Percentiles rank a stretch among this genome's conserved stretches.
These are phyloP conservation scores for Blastomyces emzantsi DNA, from an alignment of 2,329 filamentous ascomycete species.

Conservation along the genomic window DNA sequence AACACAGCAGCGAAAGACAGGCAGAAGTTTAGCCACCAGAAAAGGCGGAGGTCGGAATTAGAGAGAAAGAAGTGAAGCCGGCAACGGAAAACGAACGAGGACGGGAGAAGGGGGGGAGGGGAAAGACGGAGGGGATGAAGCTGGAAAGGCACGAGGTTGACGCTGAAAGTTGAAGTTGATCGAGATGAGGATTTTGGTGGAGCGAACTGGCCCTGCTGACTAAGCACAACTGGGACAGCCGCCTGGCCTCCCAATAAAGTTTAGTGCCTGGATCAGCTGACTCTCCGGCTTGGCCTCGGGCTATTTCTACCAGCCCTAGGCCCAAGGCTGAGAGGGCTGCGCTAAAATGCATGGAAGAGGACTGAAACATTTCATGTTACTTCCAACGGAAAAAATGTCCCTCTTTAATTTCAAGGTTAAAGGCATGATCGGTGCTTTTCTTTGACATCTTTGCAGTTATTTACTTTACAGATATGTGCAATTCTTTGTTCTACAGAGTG, in stretches of 20 bases:
- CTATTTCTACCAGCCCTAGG: neutral
- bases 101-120: slow-evolving; percentile 2
- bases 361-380: neutral
- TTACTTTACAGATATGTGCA: neutral
- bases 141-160: slow-evolving; percentile 11
- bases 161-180: slow-evolving; percentile 11
- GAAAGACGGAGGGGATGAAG: slow-evolving; percentile 7
- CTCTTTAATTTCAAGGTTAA: neutral
- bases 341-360: neutral
- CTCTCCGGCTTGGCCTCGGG: neutral
- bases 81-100: slow-evolving; percentile 1
- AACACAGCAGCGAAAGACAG: slow-evolving; percentile 33
- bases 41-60: slow-evolving; percentile 8
- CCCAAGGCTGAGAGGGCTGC: too few relatives aligned
- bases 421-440: neutral
- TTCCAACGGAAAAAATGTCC: neutral
- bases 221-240: neutral
- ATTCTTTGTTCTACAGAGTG: neutral
- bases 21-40: slow-evolving; percentile 8
- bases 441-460: neutral
- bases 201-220: slow-evolving; percentile 1
- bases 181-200: slow-evolving; percentile 8
- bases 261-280: slow-evolving; percentile 1
- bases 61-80: slow-evolving; percentile 4
- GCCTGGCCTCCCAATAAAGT: neutral